Conservation (phyloP, 164 flowering plant genomes). For the Platanus orientalis region DNA sequence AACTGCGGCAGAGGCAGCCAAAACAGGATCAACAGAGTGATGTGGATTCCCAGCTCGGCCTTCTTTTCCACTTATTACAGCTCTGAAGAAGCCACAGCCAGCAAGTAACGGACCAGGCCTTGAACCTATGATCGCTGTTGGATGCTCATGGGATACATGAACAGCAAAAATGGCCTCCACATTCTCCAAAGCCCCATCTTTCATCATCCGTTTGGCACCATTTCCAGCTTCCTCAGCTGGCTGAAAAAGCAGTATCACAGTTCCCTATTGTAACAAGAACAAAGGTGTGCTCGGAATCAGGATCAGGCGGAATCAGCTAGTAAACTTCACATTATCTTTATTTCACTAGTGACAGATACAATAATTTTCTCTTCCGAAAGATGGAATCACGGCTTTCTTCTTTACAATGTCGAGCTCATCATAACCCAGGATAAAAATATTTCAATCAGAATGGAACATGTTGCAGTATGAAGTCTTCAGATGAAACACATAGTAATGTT, state of each 20-base stretch:
- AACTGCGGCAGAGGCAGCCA: slow-evolving; percentile 74
- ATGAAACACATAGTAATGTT: too few relatives aligned
- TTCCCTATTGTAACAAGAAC: slow-evolving; percentile 47
- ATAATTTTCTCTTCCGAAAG: too few relatives aligned
- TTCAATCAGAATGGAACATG: too few relatives aligned
- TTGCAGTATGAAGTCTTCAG: too few relatives aligned
- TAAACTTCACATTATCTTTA: too few relatives aligned
- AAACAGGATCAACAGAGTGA: slow-evolving; percentile 42
- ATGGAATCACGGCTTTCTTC: too few relatives aligned
- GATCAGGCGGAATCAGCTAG: not conserved
- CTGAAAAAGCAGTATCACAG: slow-evolving; percentile 74
- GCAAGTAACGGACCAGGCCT: slow-evolving; percentile 84
- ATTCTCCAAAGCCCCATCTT: slow-evolving; percentile 69
- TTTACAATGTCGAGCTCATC: too few relatives aligned
- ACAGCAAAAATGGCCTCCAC: slow-evolving; percentile 84
- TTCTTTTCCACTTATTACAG: slow-evolving; percentile 43
- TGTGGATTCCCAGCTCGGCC: slow-evolving; percentile 34
- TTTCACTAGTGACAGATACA: too few relatives aligned
- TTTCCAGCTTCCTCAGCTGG: slow-evolving; percentile 94
- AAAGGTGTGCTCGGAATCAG: not conserved
- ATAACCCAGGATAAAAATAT: too few relatives aligned
- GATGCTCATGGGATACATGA: slow-evolving; percentile 63
- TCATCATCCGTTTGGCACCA: slow-evolving; percentile 78
- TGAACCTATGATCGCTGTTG: slow-evolving; percentile 65
- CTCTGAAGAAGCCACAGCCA: slow-evolving; percentile 77